phyloP scores from a whole-genome alignment of 345 rosid species.

The Ricinus communis region DNA sequence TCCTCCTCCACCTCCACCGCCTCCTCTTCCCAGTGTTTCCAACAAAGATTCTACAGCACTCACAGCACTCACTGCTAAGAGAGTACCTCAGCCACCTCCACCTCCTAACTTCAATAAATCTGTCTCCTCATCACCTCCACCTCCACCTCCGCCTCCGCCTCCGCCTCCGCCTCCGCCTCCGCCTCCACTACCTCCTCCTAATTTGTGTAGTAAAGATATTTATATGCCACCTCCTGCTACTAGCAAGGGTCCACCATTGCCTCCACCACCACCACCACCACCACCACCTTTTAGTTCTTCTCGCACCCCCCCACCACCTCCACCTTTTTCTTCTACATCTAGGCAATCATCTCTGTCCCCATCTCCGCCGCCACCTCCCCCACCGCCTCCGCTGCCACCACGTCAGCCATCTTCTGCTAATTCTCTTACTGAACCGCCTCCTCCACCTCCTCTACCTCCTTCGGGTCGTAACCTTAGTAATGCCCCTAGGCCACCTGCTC shows the following conservation, averaged over 20 bases:
- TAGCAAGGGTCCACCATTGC: slow-evolving; percentile 19
- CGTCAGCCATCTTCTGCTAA: neutral
- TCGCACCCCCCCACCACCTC: slow-evolving; percentile 15
- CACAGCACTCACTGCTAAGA: neutral
- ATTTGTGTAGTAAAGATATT: slow-evolving; percentile 18
- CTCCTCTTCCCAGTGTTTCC: slow-evolving; percentile 15
- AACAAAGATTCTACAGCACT: slow-evolving; percentile 6
- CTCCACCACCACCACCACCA: slow-evolving; percentile 32
- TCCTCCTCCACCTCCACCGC: slow-evolving; percentile 25
- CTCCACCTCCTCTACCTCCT: slow-evolving; percentile 32
- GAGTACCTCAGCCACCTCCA: slow-evolving; percentile 21
- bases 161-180: slow-evolving; percentile 23
- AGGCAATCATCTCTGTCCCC: slow-evolving; percentile 15
- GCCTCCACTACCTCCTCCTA: slow-evolving; percentile 23
- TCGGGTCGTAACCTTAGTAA: neutral
- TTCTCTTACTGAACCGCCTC: neutral
- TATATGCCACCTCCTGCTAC: neutral
- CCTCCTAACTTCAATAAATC: slow-evolving; percentile 22
- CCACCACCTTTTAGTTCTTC: slow-evolving; percentile 28
- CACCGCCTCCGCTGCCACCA: neutral
- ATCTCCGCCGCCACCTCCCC: slow-evolving; percentile 13
- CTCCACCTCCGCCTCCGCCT: slow-evolving; percentile 17
- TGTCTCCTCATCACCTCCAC: neutral
- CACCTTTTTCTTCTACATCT: slow-evolving; percentile 20
- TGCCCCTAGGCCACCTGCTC: slow-evolving; percentile 5